Base-by-base conservation (phyloP, 148 eudicot genomes). In the Diospyros lotus region DNA sequence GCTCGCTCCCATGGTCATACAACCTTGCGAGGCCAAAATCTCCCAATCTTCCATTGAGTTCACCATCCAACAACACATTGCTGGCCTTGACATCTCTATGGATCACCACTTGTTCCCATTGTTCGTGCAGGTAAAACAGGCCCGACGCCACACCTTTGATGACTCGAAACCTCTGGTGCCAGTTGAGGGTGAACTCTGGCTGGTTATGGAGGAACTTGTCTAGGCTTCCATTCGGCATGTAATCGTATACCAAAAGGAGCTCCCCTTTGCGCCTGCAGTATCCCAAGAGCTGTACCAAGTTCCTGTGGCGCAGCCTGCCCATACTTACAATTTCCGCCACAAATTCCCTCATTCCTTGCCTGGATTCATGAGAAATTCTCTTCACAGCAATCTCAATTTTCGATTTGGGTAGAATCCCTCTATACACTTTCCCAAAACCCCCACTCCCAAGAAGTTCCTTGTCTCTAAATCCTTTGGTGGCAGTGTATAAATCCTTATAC, bases 81-180 rank as follows among this genome's bases (percentile, higher is more conserved):
- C 91, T 85, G 2, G 94, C 84, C 77, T 90, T 90, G 14, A 90
- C 75, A 67, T 90, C 94, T 69, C 91, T 64, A 53, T 90, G 91
- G 6, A 90, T 68, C 44, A 89, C 89, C 42, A 75, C 76, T 72
- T 87, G 89, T 17, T 89, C 93, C 72, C 78, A 86, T 45, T 68
- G 88, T 88, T 88, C 88, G 45, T 88, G 92, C 12, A 88, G 61
- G 64, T 88, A 88, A 0, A 81, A 18, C n/a, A 88, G 53, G 3
- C 83, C 88, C 14, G 82, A 80, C 1, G 88, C 89, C 15, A 88
- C 86, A 13, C 86, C 89, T 62, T 86, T 86, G 67, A 88, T 77
- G 73, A 88, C 75, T n/a, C 64, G 73, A 50, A 84, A 81, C 73
- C 92, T 77, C 43, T 86, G 86, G 41, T 69, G 79, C 92, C 92